phyloP scores from a whole-genome alignment of 2,329 filamentous ascomycete genomes.

The Aspergillus texensis region DNA sequence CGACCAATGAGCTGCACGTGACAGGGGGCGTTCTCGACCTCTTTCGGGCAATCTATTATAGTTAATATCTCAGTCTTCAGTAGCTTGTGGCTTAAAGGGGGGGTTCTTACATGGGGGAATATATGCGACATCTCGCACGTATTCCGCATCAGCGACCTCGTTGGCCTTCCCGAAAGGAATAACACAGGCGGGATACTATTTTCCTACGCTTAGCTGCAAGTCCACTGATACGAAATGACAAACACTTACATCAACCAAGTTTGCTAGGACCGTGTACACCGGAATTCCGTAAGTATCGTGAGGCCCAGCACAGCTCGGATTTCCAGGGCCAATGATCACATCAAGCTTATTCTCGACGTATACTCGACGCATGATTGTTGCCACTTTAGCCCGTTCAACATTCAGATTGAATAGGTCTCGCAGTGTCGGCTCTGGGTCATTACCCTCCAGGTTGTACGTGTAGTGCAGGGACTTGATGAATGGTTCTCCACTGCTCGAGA shows the following conservation, averaged over 20 bases:
- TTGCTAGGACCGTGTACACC: conserved; percentile 26
- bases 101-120: conserved; percentile 22
- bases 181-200: conserved; percentile 25
- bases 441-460: conserved; percentile 14
- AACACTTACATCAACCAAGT: conserved; percentile 27
- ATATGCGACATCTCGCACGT: conserved; percentile 24
- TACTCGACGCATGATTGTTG: conserved; percentile 15
- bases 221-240: neutral
- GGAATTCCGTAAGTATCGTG: conserved; percentile 26
- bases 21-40: conserved; percentile 26
- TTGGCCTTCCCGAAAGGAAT: conserved; percentile 25
- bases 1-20: conserved; percentile 28
- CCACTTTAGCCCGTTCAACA: conserved; percentile 13
- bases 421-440: conserved; percentile 19
- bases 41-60: conserved; percentile 18
- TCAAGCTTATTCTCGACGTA: conserved; percentile 26
- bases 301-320: conserved; percentile 25
- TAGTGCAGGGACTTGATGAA: conserved; percentile 7
- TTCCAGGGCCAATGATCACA: conserved; percentile 25
- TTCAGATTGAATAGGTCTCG: conserved; percentile 25
- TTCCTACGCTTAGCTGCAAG: neutral
- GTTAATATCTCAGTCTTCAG: conserved; percentile 8
- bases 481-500: neutral
- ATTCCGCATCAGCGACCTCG: conserved; percentile 19
- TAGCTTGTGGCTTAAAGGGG: no score